Conservation (phyloP, 2,329 filamentous ascomycete genomes). For the Xylaria sp. region DNA sequence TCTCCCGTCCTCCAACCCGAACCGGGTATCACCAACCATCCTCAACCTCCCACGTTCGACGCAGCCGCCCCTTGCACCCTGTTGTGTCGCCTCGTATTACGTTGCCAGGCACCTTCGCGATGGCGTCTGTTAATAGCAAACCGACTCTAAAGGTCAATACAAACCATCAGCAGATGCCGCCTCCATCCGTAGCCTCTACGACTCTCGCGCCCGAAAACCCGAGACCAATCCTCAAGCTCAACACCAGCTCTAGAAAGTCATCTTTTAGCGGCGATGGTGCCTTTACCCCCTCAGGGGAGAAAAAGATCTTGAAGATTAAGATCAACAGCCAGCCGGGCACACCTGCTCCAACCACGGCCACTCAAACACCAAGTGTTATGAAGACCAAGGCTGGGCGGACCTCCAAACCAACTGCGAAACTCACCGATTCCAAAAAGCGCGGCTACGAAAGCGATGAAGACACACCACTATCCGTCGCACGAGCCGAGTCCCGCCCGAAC, state of each 20-base stretch:
- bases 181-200: conserved; percentile 39
- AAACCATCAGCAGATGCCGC: conserved; percentile 45
- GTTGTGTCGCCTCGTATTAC: neutral
- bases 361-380: conserved; percentile 42
- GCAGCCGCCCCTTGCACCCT: neutral
- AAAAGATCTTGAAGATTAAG: conserved; percentile 54
- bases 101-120: conserved; percentile 25
- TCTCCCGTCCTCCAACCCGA: neutral
- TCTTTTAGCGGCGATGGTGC: conserved; percentile 45
- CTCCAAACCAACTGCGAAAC: conserved; percentile 67
- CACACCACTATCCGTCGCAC: conserved; percentile 46
- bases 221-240: conserved; percentile 49
- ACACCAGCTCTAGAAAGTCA: conserved; percentile 44
- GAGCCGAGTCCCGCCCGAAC: conserved; percentile 51
- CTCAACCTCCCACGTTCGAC: neutral
- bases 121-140: conserved; percentile 45
- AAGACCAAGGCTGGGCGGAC: conserved; percentile 70
- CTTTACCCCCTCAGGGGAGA: conserved; percentile 46
- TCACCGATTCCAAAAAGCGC: conserved; percentile 69
- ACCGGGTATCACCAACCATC: neutral
- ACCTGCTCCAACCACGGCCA: conserved; percentile 42
- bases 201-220: conserved; percentile 43
- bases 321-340: conserved; percentile 48
- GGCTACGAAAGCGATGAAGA: conserved; percentile 65
- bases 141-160: conserved; percentile 46